A percentile compares a stretch with the other conserved stretches of the same genome.
Evolutionary conservation across 352 stramenopile species (phyloP).

Genomic region (Phytopythium cucurbitacearum): DNA sequence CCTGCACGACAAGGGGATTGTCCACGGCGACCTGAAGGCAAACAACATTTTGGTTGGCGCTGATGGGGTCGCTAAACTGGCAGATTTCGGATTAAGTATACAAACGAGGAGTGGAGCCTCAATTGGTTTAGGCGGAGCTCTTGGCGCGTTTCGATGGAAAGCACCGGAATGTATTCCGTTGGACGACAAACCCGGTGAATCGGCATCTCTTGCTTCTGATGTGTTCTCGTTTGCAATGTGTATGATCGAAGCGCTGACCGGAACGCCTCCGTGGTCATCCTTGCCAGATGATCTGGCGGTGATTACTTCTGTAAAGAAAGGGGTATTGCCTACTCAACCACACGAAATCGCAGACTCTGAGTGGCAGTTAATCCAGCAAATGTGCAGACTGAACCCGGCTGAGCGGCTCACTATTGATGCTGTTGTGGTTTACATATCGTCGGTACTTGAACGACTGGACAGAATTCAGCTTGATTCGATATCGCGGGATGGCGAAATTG

Average conservation of each 20-base stretch:
- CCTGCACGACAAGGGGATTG: conserved; percentile 5
- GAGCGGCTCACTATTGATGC: conserved; percentile 15
- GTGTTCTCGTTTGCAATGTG: conserved; percentile 25
- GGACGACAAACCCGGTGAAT: conserved; percentile 8
- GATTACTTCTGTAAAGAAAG: no score
- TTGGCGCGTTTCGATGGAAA: conserved; percentile 24
- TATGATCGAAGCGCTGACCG: conserved; percentile 20
- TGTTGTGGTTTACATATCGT: conserved; percentile 7
- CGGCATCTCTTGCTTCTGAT: conserved; percentile 13
- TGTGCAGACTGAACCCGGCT: conserved; percentile 18
- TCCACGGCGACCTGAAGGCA: conserved; percentile 12
- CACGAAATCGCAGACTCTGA: conserved; percentile 10
- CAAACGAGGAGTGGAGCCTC: background rate
- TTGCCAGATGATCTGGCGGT: no score
- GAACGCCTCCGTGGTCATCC: conserved; percentile 12
- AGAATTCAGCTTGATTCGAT: no score
- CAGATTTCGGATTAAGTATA: conserved; percentile 17
- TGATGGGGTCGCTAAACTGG: conserved; percentile 8
- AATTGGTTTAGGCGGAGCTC: background rate
- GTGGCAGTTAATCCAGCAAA: conserved; percentile 22
- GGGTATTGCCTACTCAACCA: conserved; percentile 12
- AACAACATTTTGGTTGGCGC: conserved; percentile 16
- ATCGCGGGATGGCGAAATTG: no score
- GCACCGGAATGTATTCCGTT: conserved; percentile 18
- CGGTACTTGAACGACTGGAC: no score